phyloP scores from a whole-genome alignment of 768 basidiomycete species.

The Cystobasidium ongulense region DNA sequence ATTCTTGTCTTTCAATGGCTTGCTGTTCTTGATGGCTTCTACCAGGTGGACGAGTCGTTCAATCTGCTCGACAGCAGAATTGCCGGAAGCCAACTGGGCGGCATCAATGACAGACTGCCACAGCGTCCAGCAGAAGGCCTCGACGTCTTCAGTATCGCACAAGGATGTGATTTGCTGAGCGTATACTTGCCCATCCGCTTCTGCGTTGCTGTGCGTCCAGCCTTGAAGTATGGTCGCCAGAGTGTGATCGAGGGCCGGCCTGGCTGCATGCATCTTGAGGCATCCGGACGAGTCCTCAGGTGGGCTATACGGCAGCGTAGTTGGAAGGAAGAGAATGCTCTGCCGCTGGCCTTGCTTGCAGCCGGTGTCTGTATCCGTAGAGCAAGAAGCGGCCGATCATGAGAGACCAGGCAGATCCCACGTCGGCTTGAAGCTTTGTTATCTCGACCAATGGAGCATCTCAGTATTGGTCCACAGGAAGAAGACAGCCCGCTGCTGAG shows the following conservation, averaged over 20 bases:
- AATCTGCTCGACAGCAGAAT: not conserved
- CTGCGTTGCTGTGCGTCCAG: not conserved
- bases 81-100: not conserved
- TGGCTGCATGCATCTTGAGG: too few relatives aligned
- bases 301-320: too few relatives aligned
- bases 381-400: too few relatives aligned
- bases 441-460: not conserved
- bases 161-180: not conserved
- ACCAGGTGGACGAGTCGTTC: not conserved
- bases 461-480: too few relatives aligned
- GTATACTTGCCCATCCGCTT: not conserved
- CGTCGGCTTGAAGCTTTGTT: not conserved
- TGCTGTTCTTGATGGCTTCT: not conserved
- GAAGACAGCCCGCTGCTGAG: not conserved
- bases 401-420: too few relatives aligned
- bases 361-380: too few relatives aligned
- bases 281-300: too few relatives aligned
- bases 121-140: not conserved
- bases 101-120: not conserved
- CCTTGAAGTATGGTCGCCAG: not conserved
- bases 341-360: too few relatives aligned
- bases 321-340: too few relatives aligned
- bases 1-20: not conserved
- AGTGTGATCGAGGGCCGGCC: too few relatives aligned
- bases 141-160: not conserved